Evolutionary conservation across 192 early-diverging fungal species (phyloP), one percentile per base, ranked within the genome.

Genomic region (Rhizophlyctis rosea): DNA sequence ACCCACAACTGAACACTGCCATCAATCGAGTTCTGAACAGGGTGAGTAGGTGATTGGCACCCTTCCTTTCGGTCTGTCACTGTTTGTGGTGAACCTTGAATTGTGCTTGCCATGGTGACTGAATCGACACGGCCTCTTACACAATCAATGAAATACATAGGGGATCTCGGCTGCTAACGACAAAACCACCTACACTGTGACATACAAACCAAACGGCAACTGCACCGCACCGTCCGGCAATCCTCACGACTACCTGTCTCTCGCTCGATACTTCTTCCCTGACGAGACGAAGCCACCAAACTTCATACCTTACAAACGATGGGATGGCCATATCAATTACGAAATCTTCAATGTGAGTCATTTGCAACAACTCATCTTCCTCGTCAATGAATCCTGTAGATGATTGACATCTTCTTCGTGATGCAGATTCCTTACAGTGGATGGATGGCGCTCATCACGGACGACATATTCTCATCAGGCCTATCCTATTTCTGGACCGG

Each of bases 221-320:
- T 16, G 67, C 44, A 49, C 67, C 21, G 68, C 79, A 9, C 76
- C 81, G 0, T 79, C 81, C 14, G 49, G 47, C 1, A 65, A 80
- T 35, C 63, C 61, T 18, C 85, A 84, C 54, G 82, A 86, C 54
- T 86, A 78, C 64, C 70, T 75, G 30, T 82, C 82, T 11, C 71
- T 85, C 30, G 79, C 78, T 9, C 70, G 76, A 28, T 81, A 84
- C 69, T 86, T 68, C 59, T 84, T 79, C 79, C 85, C 81, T 7
- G 63, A 79, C 57, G 28, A 67, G 34, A n/a, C 4, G 49, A 60
- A 7, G 32, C 67, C 18, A 36, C 23, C 7, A 70, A 71, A 11
- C 62, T 79, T n/a, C 39, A 18, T 13, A 44, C 84, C 82, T 18
- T 86, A 85, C 47, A 55, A 72, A 18, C 75, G 76, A 33, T 58